A percentile compares a stretch with the other conserved stretches of the same genome.
phyloP scores from a whole-genome alignment of 2,329 filamentous ascomycete genomes.

The Penicillium sp. region DNA sequence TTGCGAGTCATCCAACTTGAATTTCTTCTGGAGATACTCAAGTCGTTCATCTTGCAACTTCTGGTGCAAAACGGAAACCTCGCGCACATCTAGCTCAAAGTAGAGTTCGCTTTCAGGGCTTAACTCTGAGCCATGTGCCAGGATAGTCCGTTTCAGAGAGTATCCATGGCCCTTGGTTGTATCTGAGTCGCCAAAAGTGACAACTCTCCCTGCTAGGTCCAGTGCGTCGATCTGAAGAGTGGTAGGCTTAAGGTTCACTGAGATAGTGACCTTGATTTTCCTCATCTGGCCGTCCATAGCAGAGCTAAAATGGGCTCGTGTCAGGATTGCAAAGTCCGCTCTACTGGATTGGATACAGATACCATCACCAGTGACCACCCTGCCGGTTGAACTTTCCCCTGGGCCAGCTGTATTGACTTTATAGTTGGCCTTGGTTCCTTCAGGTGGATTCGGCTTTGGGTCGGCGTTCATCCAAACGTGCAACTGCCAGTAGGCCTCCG shows the following conservation, averaged over 20 bases:
- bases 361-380: background rate
- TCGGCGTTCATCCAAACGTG: too few relatives aligned
- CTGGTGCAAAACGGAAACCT: background rate
- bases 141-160: conserved; percentile 3
- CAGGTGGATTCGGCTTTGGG: background rate
- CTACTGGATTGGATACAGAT: background rate
- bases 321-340: too few relatives aligned
- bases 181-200: too few relatives aligned
- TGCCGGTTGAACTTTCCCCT: background rate
- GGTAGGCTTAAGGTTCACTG: too few relatives aligned
- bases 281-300: too few relatives aligned
- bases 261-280: too few relatives aligned
- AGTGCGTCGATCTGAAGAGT: too few relatives aligned
- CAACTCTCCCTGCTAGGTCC: too few relatives aligned
- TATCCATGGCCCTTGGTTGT: background rate
- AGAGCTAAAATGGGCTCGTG: too few relatives aligned
- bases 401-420: background rate
- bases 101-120: conserved; percentile 1
- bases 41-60: background rate
- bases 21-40: background rate
- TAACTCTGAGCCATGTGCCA: conserved; percentile 10
- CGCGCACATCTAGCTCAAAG: conserved; percentile 6
- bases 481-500: too few relatives aligned
- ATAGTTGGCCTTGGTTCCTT: background rate
- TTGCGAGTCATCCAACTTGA: conserved; percentile 2